Evolutionary conservation across 768 basidiomycete species (phyloP), one percentile per base, ranked within the genome.

Genomic region (Suillus lakei): DNA sequence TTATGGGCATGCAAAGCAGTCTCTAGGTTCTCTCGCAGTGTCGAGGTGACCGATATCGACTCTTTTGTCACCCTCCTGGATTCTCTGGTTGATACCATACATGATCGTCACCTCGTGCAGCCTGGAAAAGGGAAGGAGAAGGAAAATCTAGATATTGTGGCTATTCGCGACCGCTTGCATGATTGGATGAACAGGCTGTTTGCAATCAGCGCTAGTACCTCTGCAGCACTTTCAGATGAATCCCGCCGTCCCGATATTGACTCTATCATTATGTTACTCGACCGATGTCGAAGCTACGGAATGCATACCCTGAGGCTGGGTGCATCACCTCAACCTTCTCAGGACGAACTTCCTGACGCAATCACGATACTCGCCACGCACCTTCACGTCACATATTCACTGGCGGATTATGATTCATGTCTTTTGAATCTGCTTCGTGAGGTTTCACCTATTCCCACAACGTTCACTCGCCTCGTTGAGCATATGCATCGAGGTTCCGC

Each of bases 1-100:
- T 71, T 77, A 43, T 88, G 84, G 84, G 73, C 79, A 16, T 83
- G 79, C 65, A 81, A 79, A 67, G 81, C 80, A 12, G 67, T 83
- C 18, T 71, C 77, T 41, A 80, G 71, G 9, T 71, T 85, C 51
- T 77, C 75, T 4, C 70, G 75, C n/a, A 64, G 67, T 4, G 56
- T 82, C 28, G 75, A 74, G 62, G 62, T 58, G 32, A 63, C 68
- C 5, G 78, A 84, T 61, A 73, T 77, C 7, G 69, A 65, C 13
- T 75, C 75, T 13, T 80, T 80, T 71, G 67, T 81, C 55, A 43
- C 63, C 41, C 70, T 81, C 58, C 64, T 74, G 62, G 63, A 66
- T 54, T 66, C 75, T 13, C 64, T 84, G n/a, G 72, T 75, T 43
- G 64, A 64, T 28, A 69, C 58, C 23, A 39, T 58, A 12, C 38